A percentile compares a stretch with the other conserved stretches of the same genome.
phyloP scores from a whole-genome alignment of 75 land plant species.

The Cunninghamia lanceolata region DNA sequence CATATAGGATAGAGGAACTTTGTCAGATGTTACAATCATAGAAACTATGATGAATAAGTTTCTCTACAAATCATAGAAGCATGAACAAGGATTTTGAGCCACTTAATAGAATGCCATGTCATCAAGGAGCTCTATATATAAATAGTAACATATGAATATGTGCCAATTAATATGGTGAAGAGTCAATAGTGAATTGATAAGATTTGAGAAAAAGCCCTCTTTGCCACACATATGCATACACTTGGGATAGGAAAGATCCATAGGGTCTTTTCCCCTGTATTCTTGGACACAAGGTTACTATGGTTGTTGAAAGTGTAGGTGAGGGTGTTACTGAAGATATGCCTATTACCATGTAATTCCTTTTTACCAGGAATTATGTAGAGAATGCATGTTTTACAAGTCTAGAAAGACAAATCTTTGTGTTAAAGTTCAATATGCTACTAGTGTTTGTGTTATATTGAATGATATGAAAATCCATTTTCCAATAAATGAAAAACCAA shows the following conservation, averaged over 20 bases:
- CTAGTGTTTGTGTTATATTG: constrained; percentile 84
- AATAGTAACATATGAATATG: too few species aligned
- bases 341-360: constrained; percentile 94
- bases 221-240: constrained; percentile 82
- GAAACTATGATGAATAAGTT: too few species aligned
- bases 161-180: too few species aligned
- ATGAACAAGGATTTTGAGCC: too few species aligned
- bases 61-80: too few species aligned
- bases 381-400: constrained; percentile 90
- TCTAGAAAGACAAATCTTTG: constrained; percentile 94
- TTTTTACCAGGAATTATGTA: constrained; percentile 93
- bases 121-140: too few species aligned
- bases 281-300: constrained; percentile 95
- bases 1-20: too few species aligned
- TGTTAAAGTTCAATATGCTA: constrained; percentile 80
- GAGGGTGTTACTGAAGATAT: constrained; percentile 90
- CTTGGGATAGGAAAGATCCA: constrained; percentile 90
- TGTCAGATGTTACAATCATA: too few species aligned
- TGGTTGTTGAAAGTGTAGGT: constrained; percentile 97
- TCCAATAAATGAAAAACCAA: constrained; percentile 67
- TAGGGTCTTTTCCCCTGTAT: constrained; percentile 92
- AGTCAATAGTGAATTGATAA: too few species aligned
- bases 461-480: constrained; percentile 73
- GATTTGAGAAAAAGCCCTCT: too few species aligned
- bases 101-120: too few species aligned